phyloP scores from a whole-genome alignment of 2,329 filamentous ascomycete species.

The Thielaviopsis euricoi region DNA sequence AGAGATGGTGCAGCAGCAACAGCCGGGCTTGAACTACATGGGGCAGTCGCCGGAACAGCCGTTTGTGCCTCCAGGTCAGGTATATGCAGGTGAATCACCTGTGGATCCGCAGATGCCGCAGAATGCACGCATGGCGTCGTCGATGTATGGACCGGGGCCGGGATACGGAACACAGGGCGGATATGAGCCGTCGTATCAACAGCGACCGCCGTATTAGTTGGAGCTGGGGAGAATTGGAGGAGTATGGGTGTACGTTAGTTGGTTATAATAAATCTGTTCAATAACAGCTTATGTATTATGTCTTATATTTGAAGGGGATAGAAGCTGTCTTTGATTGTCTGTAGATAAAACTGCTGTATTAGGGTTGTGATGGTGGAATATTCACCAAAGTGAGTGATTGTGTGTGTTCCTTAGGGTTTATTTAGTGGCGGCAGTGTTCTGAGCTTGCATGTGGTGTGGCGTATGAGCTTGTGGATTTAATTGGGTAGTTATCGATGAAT shows the following conservation, averaged over 20 bases:
- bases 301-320: not conserved
- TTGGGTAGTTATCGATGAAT: too few relatives aligned
- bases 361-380: too few relatives aligned
- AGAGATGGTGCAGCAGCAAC: not conserved
- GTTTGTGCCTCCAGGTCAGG: not conserved
- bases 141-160: not conserved
- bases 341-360: too few relatives aligned
- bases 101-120: not conserved
- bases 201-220: not conserved
- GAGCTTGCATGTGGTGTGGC: too few relatives aligned
- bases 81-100: not conserved
- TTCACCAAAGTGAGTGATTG: too few relatives aligned
- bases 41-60: not conserved
- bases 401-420: too few relatives aligned
- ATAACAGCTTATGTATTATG: not conserved
- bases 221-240: not conserved
- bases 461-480: too few relatives aligned
- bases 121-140: not conserved
- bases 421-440: too few relatives aligned
- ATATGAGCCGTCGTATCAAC: not conserved
- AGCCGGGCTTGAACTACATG: too few relatives aligned
- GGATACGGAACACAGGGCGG: not conserved
- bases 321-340: too few relatives aligned
- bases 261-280: not conserved
- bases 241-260: not conserved